Percentiles rank a stretch among this genome's conserved stretches.
phyloP scores from a whole-genome alignment of 257 asterid genomes.

The Solanum paucissectum region DNA sequence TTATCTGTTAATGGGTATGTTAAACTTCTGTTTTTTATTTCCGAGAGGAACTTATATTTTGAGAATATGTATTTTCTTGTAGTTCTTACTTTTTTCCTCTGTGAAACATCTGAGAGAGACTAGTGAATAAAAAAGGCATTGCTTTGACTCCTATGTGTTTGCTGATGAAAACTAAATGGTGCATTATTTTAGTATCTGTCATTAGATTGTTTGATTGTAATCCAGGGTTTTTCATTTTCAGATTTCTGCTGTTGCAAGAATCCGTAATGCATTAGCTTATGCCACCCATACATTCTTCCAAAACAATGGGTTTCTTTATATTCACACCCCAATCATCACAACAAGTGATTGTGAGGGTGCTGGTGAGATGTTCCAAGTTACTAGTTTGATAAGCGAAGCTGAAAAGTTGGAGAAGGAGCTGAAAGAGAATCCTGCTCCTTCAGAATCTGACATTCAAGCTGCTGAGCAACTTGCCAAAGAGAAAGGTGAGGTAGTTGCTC shows the following conservation, averaged over 20 bases:
- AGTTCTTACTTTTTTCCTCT: neutral
- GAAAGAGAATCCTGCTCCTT: slow-evolving; percentile 60
- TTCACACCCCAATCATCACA: slow-evolving; percentile 88
- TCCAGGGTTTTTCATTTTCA: slow-evolving; percentile 6
- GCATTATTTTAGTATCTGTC: neutral
- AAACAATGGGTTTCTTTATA: slow-evolving; percentile 71
- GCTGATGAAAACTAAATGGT: neutral
- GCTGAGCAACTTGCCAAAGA: slow-evolving; percentile 57
- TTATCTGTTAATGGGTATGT: neutral
- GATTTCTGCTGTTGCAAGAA: slow-evolving; percentile 90
- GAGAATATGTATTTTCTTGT: neutral
- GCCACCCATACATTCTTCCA: slow-evolving; percentile 97
- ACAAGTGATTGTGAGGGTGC: slow-evolving; percentile 99
- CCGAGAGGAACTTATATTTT: neutral
- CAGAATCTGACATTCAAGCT: slow-evolving; percentile 45
- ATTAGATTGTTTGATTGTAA: neutral
- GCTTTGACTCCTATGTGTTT: neutral
- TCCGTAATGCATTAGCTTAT: slow-evolving; percentile 74
- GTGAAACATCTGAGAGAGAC: neutral
- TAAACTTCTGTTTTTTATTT: neutral
- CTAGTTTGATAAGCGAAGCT: slow-evolving; percentile 55
- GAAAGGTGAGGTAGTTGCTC: slow-evolving; percentile 67
- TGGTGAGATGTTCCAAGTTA: slow-evolving; percentile 99
- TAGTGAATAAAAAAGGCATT: neutral
- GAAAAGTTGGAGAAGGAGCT: slow-evolving; percentile 79